Percentiles rank a stretch among this genome's conserved stretches.
These are phyloP conservation scores for Nepenthes gracilis DNA, from an alignment of 148 eudicot species.

Conservation along the genomic window DNA sequence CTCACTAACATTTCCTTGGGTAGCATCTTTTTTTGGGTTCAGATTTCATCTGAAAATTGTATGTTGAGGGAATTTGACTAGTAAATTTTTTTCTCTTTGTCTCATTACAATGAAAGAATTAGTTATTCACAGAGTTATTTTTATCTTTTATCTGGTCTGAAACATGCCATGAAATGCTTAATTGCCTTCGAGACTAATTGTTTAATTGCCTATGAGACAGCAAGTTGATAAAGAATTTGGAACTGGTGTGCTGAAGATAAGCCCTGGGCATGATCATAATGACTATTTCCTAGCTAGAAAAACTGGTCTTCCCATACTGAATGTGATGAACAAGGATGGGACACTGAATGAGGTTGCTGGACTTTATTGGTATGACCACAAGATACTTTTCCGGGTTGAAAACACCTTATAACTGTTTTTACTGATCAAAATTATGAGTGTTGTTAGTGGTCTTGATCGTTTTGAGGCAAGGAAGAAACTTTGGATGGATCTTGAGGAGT, in stretches of 20 bases:
- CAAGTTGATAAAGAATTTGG: constrained; percentile 92
- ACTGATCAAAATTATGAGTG: neutral
- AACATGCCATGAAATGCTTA: too few species aligned
- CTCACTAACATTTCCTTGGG: too few species aligned
- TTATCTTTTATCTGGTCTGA: neutral
- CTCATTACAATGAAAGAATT: neutral
- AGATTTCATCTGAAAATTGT: too few species aligned
- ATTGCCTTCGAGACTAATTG: neutral
- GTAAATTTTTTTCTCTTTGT: neutral
- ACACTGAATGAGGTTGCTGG: constrained; percentile 94
- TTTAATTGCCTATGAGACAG: constrained; percentile 26
- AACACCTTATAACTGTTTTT: neutral
- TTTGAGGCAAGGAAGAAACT: constrained; percentile 88
- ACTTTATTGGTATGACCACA: constrained; percentile 45
- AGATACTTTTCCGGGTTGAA: neutral
- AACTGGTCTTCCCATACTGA: constrained; percentile 90
- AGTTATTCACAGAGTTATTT: neutral
- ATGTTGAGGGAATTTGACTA: neutral
- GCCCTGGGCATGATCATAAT: constrained; percentile 99
- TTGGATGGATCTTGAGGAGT: constrained; percentile 84
- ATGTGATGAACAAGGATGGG: constrained; percentile 94
- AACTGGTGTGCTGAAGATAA: constrained; percentile 93
- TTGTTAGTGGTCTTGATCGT: constrained; percentile 83
- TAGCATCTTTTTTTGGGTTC: too few species aligned
- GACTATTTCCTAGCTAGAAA: constrained; percentile 95